Base-by-base conservation (phyloP, 2,329 filamentous ascomycete genomes). In the Colletotrichum simmondsii region DNA sequence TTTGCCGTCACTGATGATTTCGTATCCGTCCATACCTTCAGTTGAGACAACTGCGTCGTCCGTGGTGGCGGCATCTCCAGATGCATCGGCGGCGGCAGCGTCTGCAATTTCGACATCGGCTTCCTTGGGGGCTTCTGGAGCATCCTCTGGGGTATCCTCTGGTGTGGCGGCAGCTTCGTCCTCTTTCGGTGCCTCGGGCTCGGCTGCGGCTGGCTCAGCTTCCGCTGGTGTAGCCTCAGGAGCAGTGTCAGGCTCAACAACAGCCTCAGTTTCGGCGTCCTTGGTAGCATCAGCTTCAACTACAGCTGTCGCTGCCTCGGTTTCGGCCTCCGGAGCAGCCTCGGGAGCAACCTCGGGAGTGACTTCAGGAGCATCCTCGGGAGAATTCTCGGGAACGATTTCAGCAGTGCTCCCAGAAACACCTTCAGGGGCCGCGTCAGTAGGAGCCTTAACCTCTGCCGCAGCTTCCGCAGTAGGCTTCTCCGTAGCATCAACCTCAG, bases 21-120 rank as follows among this genome's bases (percentile, higher is more conserved):
- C 60, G 35, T 72, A 72, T 59, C 52, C 42, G 35, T 72, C 60
- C 70, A 72, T 72, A 72, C 70, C 70, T 72, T 72, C 70, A 46
- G 66, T 57, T 35, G 66, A 60, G 26, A 70, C 30, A 24, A 37
- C 30, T 46, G 32, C 54, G 19, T 60, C 65, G 10, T 65, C 35
- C 19, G 68, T 19, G 22, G 65, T 4, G 28, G 37, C 57, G 2
- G 65, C 35, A n/a, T 71, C 56, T 12, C 32, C 12, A 35, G 32
- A 12, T 2, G 49, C 3, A 7, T 56, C 57, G 3, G 32, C 12
- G 24, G 24, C 26, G 16, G 46, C 30, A n/a, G 56, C n/a, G 32
- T 35, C 46, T 6, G 26, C 8, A 14, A 24, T 22, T 30, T 30
- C 42, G 46, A n/a, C 30, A 5, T 46, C 46, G 46, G 57, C 65